Conservation (phyloP, 2,329 filamentous ascomycete genomes). For the Monilinia aucupariae region DNA sequence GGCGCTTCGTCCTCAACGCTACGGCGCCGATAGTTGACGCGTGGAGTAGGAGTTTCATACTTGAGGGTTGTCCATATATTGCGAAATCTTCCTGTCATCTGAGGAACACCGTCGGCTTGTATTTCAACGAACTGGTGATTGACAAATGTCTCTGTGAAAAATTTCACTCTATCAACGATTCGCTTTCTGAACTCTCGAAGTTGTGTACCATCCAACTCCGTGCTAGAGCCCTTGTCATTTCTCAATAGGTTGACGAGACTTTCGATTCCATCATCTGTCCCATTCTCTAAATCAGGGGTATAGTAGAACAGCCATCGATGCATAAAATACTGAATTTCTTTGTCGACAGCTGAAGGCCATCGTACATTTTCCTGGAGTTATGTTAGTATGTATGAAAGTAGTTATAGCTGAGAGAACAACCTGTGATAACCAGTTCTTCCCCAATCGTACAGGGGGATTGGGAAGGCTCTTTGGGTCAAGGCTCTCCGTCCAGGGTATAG, state of each 20-base stretch:
- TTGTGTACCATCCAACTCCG: not conserved
- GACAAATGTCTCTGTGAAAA: slow-evolving; percentile 12
- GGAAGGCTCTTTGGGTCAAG: slow-evolving; percentile 8
- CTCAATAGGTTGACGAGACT: slow-evolving; percentile 3
- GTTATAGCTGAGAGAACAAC: not conserved
- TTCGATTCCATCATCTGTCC: slow-evolving; percentile 12
- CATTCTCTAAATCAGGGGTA: not conserved
- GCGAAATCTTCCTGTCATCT: slow-evolving; percentile 14
- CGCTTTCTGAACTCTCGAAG: slow-evolving; percentile 10
- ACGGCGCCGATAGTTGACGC: not conserved
- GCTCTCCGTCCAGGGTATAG: slow-evolving; percentile 6
- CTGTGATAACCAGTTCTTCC: slow-evolving; percentile 16
- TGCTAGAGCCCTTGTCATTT: not conserved
- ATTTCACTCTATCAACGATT: slow-evolving; percentile 14
- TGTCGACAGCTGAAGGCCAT: slow-evolving; percentile 13
- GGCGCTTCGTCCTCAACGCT: not conserved
- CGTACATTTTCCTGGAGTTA: not conserved
- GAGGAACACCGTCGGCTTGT: slow-evolving; percentile 5
- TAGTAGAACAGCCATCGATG: slow-evolving; percentile 15
- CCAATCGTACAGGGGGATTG: not conserved
- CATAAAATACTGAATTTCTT: slow-evolving; percentile 15
- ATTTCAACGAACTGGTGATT: slow-evolving; percentile 13
- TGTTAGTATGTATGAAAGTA: not conserved
- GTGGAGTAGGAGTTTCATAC: slow-evolving; percentile 4
- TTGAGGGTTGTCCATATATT: slow-evolving; percentile 10